Percentiles rank a stretch among this genome's conserved stretches.
Conservation (phyloP, 2,329 filamentous ascomycete genomes). For the Fulvia fulva region DNA sequence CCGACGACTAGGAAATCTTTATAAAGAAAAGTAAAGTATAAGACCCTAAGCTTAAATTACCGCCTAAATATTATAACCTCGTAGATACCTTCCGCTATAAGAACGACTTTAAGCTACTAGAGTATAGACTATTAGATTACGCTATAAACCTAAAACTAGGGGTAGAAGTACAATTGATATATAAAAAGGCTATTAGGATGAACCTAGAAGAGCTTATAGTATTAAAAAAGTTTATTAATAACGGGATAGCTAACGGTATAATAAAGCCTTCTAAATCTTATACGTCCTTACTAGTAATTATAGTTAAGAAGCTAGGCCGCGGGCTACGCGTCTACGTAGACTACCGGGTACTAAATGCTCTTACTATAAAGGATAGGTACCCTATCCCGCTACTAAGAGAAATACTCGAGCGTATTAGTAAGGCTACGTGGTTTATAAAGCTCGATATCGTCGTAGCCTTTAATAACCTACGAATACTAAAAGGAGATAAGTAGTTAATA, state of each 20-base stretch:
- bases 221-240: slow-evolving; percentile 11
- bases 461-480: slow-evolving; percentile 3
- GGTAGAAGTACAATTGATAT: neutral
- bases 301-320: slow-evolving; percentile 5
- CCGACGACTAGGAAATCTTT: neutral
- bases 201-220: neutral
- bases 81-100: neutral
- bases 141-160: too few relatives aligned
- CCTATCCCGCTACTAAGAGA: slow-evolving; percentile 27
- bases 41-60: too few relatives aligned
- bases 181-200: neutral
- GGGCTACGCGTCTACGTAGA: slow-evolving; percentile 28
- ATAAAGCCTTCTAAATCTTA: neutral
- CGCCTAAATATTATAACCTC: neutral
- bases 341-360: too few relatives aligned
- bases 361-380: slow-evolving; percentile 24
- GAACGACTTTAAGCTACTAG: neutral
- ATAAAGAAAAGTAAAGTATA: neutral
- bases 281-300: slow-evolving; percentile 2
- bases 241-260: slow-evolving; percentile 4
- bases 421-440: slow-evolving; percentile 17
- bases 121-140: neutral
- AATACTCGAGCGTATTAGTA: slow-evolving; percentile 19
- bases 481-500: slow-evolving; percentile 8
- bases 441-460: too few relatives aligned